Evolutionary conservation across 1,284 basidiomycete genomes (phyloP).

Genomic region (Grifola frondosa): DNA sequence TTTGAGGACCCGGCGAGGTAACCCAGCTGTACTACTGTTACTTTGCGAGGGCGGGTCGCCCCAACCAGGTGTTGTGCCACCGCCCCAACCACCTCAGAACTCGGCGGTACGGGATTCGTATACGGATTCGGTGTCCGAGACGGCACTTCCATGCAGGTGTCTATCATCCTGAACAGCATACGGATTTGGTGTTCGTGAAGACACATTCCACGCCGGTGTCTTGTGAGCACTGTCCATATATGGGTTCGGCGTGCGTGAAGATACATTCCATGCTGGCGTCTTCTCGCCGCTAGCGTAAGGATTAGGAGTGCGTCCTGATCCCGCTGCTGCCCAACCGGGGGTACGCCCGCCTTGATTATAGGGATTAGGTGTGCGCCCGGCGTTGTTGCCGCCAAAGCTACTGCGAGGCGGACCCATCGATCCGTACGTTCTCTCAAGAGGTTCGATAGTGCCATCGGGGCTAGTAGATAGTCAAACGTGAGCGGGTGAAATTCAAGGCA

Average conservation of each 20-base stretch:
- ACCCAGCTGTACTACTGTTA: slow-evolving; percentile 17
- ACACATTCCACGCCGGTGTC: slow-evolving; percentile 60
- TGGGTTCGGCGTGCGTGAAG: slow-evolving; percentile 70
- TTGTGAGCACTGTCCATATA: slow-evolving; percentile 57
- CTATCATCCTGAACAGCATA: slow-evolving; percentile 46
- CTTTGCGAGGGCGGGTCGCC: slow-evolving; percentile 2
- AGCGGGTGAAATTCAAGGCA: not conserved
- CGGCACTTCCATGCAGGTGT: slow-evolving; percentile 60
- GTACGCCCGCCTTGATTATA: slow-evolving; percentile 34
- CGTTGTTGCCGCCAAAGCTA: slow-evolving; percentile 12
- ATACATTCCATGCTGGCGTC: slow-evolving; percentile 61
- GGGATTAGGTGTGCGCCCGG: slow-evolving; percentile 36
- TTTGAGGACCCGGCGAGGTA: no score
- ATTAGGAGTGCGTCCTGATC: slow-evolving; percentile 65
- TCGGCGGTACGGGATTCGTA: no score
- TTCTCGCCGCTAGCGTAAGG: slow-evolving; percentile 54
- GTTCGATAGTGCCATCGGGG: slow-evolving; percentile 54
- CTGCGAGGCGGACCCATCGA: slow-evolving; percentile 36
- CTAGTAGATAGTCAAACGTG: slow-evolving; percentile 41
- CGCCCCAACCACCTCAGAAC: slow-evolving; percentile 26
- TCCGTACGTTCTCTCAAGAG: slow-evolving; percentile 35
- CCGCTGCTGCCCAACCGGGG: slow-evolving; percentile 32
- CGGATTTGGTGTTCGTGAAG: slow-evolving; percentile 64
- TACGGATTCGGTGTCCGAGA: slow-evolving; percentile 75
- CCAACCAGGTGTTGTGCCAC: slow-evolving; percentile 31